Conservation (phyloP, 1,284 basidiomycete species). For the Ustilago esculenta region DNA sequence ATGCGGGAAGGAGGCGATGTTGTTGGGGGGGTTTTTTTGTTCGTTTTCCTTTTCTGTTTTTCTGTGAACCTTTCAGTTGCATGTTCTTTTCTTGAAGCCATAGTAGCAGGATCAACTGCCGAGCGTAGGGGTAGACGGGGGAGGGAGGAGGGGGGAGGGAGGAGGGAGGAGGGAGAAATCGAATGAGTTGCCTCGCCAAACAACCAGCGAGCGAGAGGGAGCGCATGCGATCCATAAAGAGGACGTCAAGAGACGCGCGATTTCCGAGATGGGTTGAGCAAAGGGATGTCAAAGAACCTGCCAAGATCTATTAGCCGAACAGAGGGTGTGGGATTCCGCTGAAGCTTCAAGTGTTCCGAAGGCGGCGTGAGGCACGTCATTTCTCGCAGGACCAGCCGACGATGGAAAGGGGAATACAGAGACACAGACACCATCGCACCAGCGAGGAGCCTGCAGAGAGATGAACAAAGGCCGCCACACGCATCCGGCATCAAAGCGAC, state of each 20-base stretch:
- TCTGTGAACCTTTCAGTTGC: background rate
- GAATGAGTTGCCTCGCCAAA: background rate
- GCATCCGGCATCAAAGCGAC: slow-evolving; percentile 17
- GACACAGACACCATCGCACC: slow-evolving; percentile 15
- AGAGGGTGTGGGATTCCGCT: slow-evolving; percentile 20
- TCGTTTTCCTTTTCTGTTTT: background rate
- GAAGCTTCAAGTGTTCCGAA: slow-evolving; percentile 17
- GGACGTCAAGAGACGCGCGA: slow-evolving; percentile 3
- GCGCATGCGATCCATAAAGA: slow-evolving; percentile 15
- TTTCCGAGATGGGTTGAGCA: slow-evolving; percentile 8
- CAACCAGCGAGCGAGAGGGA: background rate
- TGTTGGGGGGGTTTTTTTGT: too few species aligned
- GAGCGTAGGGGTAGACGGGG: too few species aligned
- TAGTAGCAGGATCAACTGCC: slow-evolving; percentile 9
- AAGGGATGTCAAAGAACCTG: slow-evolving; percentile 24
- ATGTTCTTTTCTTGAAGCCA: slow-evolving; percentile 1
- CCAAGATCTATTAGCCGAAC: slow-evolving; percentile 32
- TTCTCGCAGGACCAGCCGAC: slow-evolving; percentile 1
- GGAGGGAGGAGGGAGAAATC: background rate
- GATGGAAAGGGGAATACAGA: slow-evolving; percentile 27
- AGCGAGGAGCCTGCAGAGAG: slow-evolving; percentile 1
- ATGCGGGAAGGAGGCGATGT: too few species aligned
- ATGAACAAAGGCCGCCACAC: slow-evolving; percentile 11
- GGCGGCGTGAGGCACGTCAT: background rate
- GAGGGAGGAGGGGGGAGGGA: too few species aligned